Evolutionary conservation across 257 asterid genomes (phyloP).

Genomic region (Ophiorrhiza pumila): DNA sequence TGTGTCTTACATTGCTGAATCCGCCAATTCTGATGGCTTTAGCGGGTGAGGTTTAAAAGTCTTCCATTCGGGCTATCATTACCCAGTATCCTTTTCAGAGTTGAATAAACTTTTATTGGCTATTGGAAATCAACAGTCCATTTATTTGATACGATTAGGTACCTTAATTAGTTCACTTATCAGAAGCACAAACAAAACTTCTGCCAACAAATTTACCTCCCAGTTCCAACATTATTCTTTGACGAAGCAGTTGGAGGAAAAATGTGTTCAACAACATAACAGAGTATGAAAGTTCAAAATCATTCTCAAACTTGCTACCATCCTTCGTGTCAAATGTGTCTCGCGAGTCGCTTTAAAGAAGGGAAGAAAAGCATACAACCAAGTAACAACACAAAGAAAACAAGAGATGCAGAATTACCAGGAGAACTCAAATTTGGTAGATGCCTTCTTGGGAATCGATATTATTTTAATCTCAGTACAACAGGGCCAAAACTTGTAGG

Average conservation of each 20-base stretch:
- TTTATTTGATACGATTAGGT: no score
- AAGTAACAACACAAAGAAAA: not conserved
- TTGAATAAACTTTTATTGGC: not conserved
- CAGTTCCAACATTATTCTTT: not conserved
- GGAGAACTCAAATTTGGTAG: constrained; percentile 4
- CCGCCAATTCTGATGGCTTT: not conserved
- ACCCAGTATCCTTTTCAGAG: no score
- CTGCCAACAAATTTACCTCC: not conserved
- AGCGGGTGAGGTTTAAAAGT: not conserved
- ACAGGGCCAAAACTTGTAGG: not conserved
- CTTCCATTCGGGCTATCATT: no score
- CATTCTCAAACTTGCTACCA: not conserved
- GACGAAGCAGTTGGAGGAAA: not conserved
- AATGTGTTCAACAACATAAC: not conserved
- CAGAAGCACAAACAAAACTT: not conserved
- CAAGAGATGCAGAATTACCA: no score
- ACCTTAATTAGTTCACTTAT: no score
- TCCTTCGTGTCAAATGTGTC: not conserved
- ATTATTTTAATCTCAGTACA: not conserved
- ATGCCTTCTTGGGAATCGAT: not conserved
- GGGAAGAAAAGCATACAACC: not conserved
- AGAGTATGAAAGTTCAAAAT: not conserved
- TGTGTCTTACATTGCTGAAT: not conserved
- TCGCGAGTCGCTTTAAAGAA: not conserved
- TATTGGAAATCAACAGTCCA: not conserved